Evolutionary conservation across 1,284 basidiomycete genomes (phyloP).

Genomic region (Moesziomyces sp.): DNA sequence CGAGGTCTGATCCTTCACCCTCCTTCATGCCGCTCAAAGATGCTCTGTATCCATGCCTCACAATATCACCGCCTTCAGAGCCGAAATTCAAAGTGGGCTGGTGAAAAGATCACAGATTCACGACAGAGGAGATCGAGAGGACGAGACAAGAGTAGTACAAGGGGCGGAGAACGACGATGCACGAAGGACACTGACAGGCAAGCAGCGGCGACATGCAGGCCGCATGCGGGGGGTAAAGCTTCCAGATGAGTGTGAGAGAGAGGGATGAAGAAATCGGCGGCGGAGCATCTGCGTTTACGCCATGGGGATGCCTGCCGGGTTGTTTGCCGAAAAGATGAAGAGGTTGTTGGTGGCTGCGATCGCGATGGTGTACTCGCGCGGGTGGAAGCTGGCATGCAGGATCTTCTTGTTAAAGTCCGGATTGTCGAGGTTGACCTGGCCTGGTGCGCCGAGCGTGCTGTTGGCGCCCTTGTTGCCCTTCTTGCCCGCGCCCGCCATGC

Average conservation of each 20-base stretch:
- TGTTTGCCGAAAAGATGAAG: conserved; percentile 72
- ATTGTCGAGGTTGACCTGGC: conserved; percentile 64
- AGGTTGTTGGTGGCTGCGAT: conserved; percentile 70
- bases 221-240: not conserved
- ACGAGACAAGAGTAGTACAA: not conserved
- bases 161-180: not conserved
- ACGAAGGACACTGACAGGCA: not conserved
- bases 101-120: not conserved
- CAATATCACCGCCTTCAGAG: not conserved
- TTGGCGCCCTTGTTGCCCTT: conserved; percentile 75
- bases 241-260: not conserved
- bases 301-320: conserved; percentile 52
- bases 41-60: too few relatives aligned
- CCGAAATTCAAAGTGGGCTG: not conserved
- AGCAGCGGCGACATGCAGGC: not conserved
- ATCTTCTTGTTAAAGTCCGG: conserved; percentile 96
- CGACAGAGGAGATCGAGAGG: not conserved
- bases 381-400: conserved; percentile 86
- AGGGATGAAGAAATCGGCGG: not conserved
- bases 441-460: conserved; percentile 78
- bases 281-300: conserved; percentile 7
- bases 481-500: conserved; percentile 77
- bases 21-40: too few relatives aligned
- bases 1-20: too few relatives aligned
- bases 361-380: conserved; percentile 90